Evolutionary conservation across 352 stramenopile genomes (phyloP).

Genomic region (Phytophthora sp.): DNA sequence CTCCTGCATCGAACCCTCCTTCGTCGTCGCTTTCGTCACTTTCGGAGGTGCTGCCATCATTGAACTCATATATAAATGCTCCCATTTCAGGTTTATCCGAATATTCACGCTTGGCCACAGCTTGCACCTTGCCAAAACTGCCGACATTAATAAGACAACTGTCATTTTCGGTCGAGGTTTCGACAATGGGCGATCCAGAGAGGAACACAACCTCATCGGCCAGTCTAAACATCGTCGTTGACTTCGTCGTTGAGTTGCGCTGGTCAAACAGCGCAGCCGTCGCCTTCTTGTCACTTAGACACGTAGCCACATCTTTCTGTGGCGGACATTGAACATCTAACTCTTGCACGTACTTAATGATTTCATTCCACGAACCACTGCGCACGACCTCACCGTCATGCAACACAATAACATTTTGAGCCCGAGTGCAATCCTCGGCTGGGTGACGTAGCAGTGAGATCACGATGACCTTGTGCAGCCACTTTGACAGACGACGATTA

Average conservation of each 20-base stretch:
- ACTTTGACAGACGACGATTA: constrained; percentile 47
- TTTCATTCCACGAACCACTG: constrained; percentile 37
- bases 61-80: constrained; percentile 30
- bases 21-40: constrained; percentile 24
- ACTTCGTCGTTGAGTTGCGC: constrained; percentile 5
- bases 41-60: constrained; percentile 3
- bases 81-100: constrained; percentile 15
- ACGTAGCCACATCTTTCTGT: constrained; percentile 35
- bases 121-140: constrained; percentile 19
- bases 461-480: constrained; percentile 45
- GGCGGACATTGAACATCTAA: constrained; percentile 37
- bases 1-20: constrained; percentile 24
- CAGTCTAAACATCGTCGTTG: constrained; percentile 34
- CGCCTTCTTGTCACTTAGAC: constrained; percentile 30
- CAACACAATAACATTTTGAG: constrained; percentile 39
- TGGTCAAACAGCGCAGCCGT: constrained; percentile 26
- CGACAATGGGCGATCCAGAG: constrained; percentile 31
- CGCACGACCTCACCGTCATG: constrained; percentile 42
- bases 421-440: constrained; percentile 29
- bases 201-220: constrained; percentile 45
- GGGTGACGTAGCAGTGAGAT: constrained; percentile 41
- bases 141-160: constrained; percentile 29
- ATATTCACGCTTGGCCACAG: constrained; percentile 1
- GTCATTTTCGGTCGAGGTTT: constrained; percentile 8
- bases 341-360: constrained; percentile 36